Evolutionary conservation across 2,329 filamentous ascomycete genomes (phyloP), one percentile per base, ranked within the genome.

Genomic region (Penicillium sp.): DNA sequence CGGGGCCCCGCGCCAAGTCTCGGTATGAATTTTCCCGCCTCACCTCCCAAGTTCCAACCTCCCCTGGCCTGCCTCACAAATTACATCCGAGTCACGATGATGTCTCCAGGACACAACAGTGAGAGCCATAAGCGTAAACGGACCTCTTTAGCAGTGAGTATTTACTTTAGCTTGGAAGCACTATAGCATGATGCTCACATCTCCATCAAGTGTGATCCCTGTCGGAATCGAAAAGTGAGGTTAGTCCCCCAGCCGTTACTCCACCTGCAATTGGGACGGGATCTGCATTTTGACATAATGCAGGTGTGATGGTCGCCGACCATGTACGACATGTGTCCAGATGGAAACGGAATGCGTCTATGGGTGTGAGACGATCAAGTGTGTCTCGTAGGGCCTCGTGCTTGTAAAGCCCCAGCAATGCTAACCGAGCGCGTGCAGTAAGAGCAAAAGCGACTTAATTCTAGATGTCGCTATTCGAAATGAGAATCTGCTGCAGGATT

Each of bases 381-480:
- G 41, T 47, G 69, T 65, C 17, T 20, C 28, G 8, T 34, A 8
- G 17, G 39, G 17, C 2, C 28, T 8, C n/a, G 11, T 35, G 6
- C 39, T 34, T 43, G 35, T n/a, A 15, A 10, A 54, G 11, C 31
- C 39, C 39, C 15, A 3, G 12, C 15, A 43, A 20, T 20, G n/a
- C 38, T 43, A 45, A 17, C 57, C 49, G 6, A 57, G 25, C 12
- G 12, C 28, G n/a, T 4, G 1, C 35, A 82, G 78, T 48, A 75
- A 81, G 59, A 81, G 81, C 34, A 84, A 84, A 65, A 82, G 78
- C 45, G 82, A 84, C 58, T 70, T 83, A 49, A 83, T 84, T 22
- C 75, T 84, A 2, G 81, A 83, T 58, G 80, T 81, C 5, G 79
- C 82, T 3, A 65, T 83, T 1, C 74, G 82, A 14, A 77, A 83